Conservation (phyloP, 2,329 filamentous ascomycete species). For the Ophiocordyceps camponoti-saundersi region DNA sequence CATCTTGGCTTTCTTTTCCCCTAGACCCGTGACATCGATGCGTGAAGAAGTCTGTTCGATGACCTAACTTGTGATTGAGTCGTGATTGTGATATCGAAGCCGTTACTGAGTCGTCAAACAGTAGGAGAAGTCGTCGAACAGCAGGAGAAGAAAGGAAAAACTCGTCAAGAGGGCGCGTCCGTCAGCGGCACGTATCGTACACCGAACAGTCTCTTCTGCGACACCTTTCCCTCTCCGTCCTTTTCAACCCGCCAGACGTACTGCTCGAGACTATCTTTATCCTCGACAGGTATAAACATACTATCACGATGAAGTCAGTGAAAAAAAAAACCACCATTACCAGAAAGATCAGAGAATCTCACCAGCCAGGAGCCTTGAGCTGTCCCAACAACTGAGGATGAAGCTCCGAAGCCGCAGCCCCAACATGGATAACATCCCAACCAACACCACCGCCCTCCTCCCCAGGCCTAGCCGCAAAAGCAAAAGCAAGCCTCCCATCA, state of each 20-base stretch:
- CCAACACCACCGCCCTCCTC: conserved; percentile 31
- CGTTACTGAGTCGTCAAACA: too few relatives aligned
- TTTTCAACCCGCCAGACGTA: conserved; percentile 63
- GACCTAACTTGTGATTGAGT: too few relatives aligned
- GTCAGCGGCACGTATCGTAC: conserved; percentile 67
- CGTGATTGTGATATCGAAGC: too few relatives aligned
- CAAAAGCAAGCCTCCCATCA: conserved; percentile 53
- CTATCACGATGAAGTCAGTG: conserved; percentile 15
- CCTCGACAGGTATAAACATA: conserved; percentile 61
- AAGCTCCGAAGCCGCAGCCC: conserved; percentile 62
- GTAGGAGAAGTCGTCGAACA: too few relatives aligned
- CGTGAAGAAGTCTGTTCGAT: too few relatives aligned
- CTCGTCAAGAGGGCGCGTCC: conserved; percentile 36
- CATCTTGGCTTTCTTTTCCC: neutral
- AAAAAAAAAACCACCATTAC: too few relatives aligned
- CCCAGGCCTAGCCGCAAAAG: conserved; percentile 24
- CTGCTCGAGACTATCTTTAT: conserved; percentile 30
- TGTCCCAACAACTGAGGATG: conserved; percentile 62
- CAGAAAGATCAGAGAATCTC: too few relatives aligned
- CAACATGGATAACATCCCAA: conserved; percentile 93
- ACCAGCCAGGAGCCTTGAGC: conserved; percentile 58
- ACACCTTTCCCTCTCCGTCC: conserved; percentile 43
- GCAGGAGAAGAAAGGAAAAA: too few relatives aligned
- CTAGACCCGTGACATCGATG: too few relatives aligned
- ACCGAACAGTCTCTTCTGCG: conserved; percentile 45